These are phyloP conservation scores for Amphirosellinia nigrospora DNA, from an alignment of 495 filamentous ascomycete genomes.

Conservation along the genomic window DNA sequence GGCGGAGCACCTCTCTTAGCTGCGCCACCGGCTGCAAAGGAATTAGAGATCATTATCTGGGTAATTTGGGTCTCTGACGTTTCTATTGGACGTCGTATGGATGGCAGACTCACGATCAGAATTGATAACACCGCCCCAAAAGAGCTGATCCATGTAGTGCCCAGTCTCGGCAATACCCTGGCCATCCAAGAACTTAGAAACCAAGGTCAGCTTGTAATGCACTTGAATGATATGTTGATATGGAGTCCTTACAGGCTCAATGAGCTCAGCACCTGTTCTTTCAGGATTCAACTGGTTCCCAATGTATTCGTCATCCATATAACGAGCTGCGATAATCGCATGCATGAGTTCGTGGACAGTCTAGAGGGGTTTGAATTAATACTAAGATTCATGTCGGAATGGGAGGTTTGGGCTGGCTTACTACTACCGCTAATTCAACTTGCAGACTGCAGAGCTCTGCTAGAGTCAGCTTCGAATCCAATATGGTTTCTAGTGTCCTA, in stretches of 20 bases:
- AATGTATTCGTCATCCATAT: not conserved
- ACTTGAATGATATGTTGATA: not conserved
- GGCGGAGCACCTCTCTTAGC: not conserved
- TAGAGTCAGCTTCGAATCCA: not conserved
- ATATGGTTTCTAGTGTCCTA: not conserved
- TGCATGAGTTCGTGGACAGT: conserved; percentile 1
- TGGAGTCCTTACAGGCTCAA: not conserved
- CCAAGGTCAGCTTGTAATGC: not conserved
- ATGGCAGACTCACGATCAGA: not conserved
- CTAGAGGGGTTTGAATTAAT: not conserved
- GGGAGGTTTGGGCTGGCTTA: not conserved
- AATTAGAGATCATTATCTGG: not conserved
- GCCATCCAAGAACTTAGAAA: not conserved
- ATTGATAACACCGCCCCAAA: not conserved
- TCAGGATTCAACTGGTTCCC: not conserved
- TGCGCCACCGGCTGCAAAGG: not conserved
- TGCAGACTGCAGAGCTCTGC: not conserved
- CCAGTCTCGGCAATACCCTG: not conserved
- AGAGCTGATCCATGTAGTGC: conserved; percentile 2
- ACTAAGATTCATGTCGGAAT: not conserved
- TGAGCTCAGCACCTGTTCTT: not conserved
- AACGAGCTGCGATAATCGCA: not conserved
- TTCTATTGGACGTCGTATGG: not conserved
- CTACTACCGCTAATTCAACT: not conserved
- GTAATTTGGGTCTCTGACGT: not conserved